Evolutionary conservation across 441 rosid species (phyloP), one percentile per base, ranked within the genome.

Genomic region (Pelargonium citronellum): DNA sequence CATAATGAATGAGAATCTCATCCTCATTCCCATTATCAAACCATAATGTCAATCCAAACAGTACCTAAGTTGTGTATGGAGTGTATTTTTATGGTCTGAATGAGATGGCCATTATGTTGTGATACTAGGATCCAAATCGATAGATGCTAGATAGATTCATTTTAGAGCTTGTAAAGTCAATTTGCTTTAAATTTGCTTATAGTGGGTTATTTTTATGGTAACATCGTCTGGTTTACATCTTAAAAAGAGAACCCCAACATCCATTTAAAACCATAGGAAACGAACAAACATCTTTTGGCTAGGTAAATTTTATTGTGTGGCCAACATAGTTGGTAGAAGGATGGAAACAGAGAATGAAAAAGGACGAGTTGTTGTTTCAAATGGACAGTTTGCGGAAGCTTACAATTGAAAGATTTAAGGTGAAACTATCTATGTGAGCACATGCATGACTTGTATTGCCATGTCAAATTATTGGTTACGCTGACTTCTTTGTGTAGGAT

Each of bases 231-330:
- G 58, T 51, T 51, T 51, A 51, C 58, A 47, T 49, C 57, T 15
- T 15, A 15, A 4, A 11, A 11, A 49, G n/a, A 51, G 58, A 16
- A 51, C n/a, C 13, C 17, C 19, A 51, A 51, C 58, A 51, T 51
- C 55, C 55, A 49, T n/a, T 12, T 51, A 13, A 0, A 34, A 51
- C 19, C 58, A 5, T 13, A 13, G 13, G 58, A 16, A 51, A n/a
- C 15, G 58, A 51, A 51, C 58, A 51, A 51, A 51, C 16, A 51
- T 51, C n/a, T 51, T 51, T 51, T 51, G 16, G n/a, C 58, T 51
- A n/a, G 19, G 58, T 51, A 51, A 12, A 10, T 47, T 47, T 47
- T 11, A 7, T 11, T 47, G n/a, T 47, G n/a, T 12, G 53, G 12
- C 4, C 53, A 47, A 47, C 13, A 51, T 51, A 5, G 19, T 51